phyloP scores from a whole-genome alignment of 2,329 filamentous ascomycete species.

The Colletotrichum sojae region DNA sequence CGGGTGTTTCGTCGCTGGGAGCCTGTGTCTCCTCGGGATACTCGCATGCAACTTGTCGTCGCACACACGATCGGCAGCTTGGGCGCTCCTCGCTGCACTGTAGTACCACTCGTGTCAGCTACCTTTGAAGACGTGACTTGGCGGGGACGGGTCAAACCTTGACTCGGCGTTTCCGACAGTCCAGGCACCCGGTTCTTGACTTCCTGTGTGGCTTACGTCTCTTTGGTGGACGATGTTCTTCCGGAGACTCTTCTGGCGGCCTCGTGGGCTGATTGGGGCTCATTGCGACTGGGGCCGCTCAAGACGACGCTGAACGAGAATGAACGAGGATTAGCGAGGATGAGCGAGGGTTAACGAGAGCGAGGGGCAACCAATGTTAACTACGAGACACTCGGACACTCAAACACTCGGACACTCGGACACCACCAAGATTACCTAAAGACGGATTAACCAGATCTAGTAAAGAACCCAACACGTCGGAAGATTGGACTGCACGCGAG shows the following conservation, averaged over 20 bases:
- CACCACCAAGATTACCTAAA: no score
- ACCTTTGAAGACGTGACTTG: not conserved
- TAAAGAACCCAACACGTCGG: no score
- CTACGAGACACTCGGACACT: no score
- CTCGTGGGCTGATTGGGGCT: not conserved
- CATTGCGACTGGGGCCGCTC: not conserved
- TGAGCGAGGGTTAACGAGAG: not conserved
- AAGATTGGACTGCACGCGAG: no score
- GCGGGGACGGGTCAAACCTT: slow-evolving; percentile 30
- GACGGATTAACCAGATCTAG: no score
- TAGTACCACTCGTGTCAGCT: not conserved
- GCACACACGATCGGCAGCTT: slow-evolving; percentile 33
- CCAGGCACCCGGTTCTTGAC: slow-evolving; percentile 36
- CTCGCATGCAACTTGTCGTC: slow-evolving; percentile 25
- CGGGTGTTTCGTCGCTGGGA: not conserved
- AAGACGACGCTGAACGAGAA: not conserved
- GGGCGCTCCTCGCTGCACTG: slow-evolving; percentile 41
- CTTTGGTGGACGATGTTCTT: not conserved
- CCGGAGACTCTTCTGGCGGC: not conserved
- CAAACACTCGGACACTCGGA: no score
- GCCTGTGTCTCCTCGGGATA: slow-evolving; percentile 12
- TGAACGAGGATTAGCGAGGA: not conserved
- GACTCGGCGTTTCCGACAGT: slow-evolving; percentile 40
- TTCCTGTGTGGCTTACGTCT: slow-evolving; percentile 39
- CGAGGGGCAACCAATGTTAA: no score